Percentiles rank a stretch among this genome's conserved stretches.
Conservation (phyloP, 2,329 filamentous ascomycete species). For the Sarocladiaceae sp. region DNA sequence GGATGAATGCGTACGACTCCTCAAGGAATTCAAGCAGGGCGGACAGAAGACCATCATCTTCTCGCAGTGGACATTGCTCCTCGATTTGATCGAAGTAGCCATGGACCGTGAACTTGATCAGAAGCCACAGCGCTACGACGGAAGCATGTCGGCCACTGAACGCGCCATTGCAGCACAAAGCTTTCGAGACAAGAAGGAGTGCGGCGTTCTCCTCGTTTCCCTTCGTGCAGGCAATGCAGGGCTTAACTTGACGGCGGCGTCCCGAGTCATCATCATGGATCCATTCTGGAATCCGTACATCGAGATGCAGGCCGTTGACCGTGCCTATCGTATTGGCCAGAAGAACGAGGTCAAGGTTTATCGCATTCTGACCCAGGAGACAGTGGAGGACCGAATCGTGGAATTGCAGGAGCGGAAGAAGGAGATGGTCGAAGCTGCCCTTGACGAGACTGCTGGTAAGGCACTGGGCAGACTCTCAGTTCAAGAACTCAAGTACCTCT, state of each 20-base stretch:
- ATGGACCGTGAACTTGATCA: constrained; percentile 51
- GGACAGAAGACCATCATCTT: constrained; percentile 71
- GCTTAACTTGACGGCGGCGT: constrained; percentile 78
- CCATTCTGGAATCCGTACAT: constrained; percentile 95
- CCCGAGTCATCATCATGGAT: constrained; percentile 84
- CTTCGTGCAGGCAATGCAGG: constrained; percentile 79
- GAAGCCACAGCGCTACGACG: constrained; percentile 71
- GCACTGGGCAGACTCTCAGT: constrained; percentile 62
- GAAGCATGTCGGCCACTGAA: constrained; percentile 65
- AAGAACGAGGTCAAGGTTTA: constrained; percentile 70
- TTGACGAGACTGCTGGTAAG: constrained; percentile 70
- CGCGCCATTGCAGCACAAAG: constrained; percentile 66
- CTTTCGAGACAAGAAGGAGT: constrained; percentile 61
- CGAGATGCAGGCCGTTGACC: constrained; percentile 88
- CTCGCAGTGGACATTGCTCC: constrained; percentile 73
- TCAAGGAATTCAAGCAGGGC: constrained; percentile 60
- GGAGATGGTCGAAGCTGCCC: constrained; percentile 68
- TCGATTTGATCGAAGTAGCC: constrained; percentile 70
- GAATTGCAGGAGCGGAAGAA: constrained; percentile 75
- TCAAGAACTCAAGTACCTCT: constrained; percentile 67
- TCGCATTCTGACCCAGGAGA: constrained; percentile 69
- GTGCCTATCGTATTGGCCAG: constrained; percentile 86
- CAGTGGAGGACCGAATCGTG: constrained; percentile 85
- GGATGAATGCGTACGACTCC: constrained; percentile 69
- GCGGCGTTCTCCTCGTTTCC: constrained; percentile 76